These are phyloP conservation scores for Venturiaceae sp. DNA, from an alignment of 2,329 filamentous ascomycete species.

Conservation along the genomic window DNA sequence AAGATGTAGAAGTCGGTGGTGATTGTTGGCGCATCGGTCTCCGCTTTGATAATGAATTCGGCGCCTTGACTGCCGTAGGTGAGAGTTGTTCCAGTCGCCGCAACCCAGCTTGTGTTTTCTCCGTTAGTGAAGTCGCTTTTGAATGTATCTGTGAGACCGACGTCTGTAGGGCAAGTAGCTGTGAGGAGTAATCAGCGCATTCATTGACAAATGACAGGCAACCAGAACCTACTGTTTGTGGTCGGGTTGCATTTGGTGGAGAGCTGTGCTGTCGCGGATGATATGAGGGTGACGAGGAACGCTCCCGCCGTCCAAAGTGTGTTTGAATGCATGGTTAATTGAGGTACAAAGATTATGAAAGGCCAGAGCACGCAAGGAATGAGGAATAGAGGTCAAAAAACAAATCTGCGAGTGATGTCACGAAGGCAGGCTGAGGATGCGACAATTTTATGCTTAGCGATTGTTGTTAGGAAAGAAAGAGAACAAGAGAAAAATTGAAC, in stretches of 20 bases:
- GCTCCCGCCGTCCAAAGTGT: background rate
- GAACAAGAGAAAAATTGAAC: background rate
- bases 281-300: background rate
- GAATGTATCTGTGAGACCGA: background rate
- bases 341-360: background rate
- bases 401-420: background rate
- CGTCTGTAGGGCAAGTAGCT: background rate
- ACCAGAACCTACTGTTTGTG: background rate
- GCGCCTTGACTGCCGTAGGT: slow-evolving; percentile 35
- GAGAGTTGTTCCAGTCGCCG: slow-evolving; percentile 22
- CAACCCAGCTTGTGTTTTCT: background rate
- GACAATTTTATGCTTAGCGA: background rate
- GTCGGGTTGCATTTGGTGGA: background rate
- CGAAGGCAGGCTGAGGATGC: background rate
- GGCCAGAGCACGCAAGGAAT: background rate
- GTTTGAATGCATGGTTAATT: background rate
- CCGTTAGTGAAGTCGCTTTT: background rate
- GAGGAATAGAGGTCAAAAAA: background rate
- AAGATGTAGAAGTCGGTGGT: background rate
- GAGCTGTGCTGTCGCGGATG: background rate
- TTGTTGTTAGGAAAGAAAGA: background rate
- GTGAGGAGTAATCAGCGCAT: background rate
- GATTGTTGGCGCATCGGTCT: background rate
- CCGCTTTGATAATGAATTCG: slow-evolving; percentile 32
- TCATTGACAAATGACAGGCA: background rate